Conservation (phyloP, 257 asterid species). For the Salvia splendens region DNA sequence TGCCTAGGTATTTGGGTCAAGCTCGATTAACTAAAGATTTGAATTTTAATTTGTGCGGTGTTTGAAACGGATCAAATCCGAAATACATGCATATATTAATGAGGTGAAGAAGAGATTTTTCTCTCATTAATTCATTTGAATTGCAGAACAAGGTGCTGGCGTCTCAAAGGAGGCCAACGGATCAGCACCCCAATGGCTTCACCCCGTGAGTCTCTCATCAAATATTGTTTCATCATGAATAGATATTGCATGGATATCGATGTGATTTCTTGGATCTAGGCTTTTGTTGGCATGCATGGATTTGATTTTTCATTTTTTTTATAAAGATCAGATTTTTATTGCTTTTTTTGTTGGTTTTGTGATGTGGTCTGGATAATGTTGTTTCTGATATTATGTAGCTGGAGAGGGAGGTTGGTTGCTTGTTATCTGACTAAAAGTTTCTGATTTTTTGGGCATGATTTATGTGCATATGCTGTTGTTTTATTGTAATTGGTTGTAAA, state of each 20-base stretch:
- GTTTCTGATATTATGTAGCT: neutral
- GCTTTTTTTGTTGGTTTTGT: no score
- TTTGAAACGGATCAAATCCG: neutral
- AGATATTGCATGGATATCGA: neutral
- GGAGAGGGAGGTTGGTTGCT: no score
- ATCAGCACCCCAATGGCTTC: slow-evolving; percentile 46
- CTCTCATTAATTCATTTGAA: neutral
- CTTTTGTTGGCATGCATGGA: slow-evolving; percentile 18
- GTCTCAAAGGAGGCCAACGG: slow-evolving; percentile 19
- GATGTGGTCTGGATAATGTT: neutral
- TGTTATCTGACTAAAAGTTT: neutral
- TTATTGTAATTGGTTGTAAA: slow-evolving; percentile 9
- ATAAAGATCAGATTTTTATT: neutral
- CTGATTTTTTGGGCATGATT: neutral
- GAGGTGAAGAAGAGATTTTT: slow-evolving; percentile 1
- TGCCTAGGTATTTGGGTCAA: slow-evolving; percentile 23
- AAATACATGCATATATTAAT: neutral
- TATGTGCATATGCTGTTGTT: slow-evolving; percentile 2
- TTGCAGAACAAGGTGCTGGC: slow-evolving; percentile 6
- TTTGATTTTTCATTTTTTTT: neutral
- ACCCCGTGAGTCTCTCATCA: slow-evolving; percentile 34
- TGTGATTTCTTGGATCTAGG: slow-evolving; percentile 21
- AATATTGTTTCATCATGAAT: neutral
- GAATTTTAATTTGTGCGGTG: neutral
- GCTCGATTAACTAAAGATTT: neutral